Evolutionary conservation across 805 yeast genomes (phyloP), one percentile per base, ranked within the genome.

Genomic region (Nematodospora valgi): DNA sequence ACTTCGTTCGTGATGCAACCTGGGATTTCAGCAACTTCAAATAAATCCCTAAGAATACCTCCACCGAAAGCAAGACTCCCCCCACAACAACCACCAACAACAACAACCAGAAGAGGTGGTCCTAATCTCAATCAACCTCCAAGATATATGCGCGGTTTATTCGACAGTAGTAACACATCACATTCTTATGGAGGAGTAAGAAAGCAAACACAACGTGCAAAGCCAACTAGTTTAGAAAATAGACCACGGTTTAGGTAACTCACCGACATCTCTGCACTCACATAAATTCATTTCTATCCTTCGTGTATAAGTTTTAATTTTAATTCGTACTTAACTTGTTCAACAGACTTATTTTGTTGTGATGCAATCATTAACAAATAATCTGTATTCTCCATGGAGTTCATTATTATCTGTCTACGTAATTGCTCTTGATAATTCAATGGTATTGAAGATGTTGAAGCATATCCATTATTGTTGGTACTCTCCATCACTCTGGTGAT

Each of bases 81-180:
- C 27, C 14, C 25, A 41, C 29, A 37, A 29, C 18, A 31, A 27
- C 21, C 4, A 27, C n/a, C n/a, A n/a, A n/a, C n/a, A n/a, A n/a
- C n/a, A n/a, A 24, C 23, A n/a, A 11, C 22, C 3, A 23, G 11
- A 23, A 6, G n/a, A 7, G 16, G 18, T 14, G 28, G 54, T 3
- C 72, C 72, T n/a, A 63, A 67, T 38, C 54, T 67, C 25, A 54
- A 66, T 49, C 72, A 67, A 44, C 62, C 68, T 2, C 71, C 72
- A 8, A 49, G 72, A 32, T 67, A 65, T 48, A 52, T 65, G 63
- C 47, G 56, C 13, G 70, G 68, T 4, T 53, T 65, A 16, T 60
- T 61, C 39, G 64, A 57, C 23, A 46, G 45, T 15, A 39, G 39
- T 13, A 38, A 27, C 21, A 23, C 27, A 6, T 26, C 28, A 23